Evolutionary conservation across 2,329 filamentous ascomycete genomes (phyloP).

Genomic region (Fusarium sarcochroum): DNA sequence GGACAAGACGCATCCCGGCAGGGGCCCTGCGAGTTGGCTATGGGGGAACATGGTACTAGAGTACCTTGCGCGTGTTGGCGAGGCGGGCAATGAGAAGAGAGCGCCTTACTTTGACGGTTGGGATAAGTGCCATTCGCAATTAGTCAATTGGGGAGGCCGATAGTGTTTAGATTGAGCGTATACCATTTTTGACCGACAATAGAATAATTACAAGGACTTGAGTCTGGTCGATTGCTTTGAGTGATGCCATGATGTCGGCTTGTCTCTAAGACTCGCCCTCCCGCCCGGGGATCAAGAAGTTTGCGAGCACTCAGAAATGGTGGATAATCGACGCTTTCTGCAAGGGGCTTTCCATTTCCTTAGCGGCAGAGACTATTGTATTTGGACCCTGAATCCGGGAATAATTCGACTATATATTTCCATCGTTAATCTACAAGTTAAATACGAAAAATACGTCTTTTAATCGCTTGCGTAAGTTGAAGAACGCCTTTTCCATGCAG

Average conservation of each 20-base stretch:
- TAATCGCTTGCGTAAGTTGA: slow-evolving; percentile 7
- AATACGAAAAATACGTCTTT: not conserved
- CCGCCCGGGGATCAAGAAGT: too few relatives aligned
- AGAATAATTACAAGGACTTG: slow-evolving; percentile 7
- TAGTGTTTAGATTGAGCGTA: not conserved
- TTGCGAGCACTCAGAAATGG: too few relatives aligned
- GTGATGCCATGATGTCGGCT: too few relatives aligned
- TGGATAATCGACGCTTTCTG: too few relatives aligned
- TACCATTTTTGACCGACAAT: slow-evolving; percentile 12
- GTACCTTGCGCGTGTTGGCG: slow-evolving; percentile 34
- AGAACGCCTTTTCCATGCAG: not conserved
- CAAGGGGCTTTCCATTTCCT: too few relatives aligned
- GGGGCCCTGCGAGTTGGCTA: slow-evolving; percentile 41
- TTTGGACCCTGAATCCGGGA: too few relatives aligned
- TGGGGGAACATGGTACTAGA: slow-evolving; percentile 43
- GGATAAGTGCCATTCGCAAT: slow-evolving; percentile 34
- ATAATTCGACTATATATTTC: too few relatives aligned
- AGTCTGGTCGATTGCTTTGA: too few relatives aligned
- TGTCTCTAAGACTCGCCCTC: too few relatives aligned
- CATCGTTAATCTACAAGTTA: too few relatives aligned
- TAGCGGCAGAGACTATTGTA: too few relatives aligned
- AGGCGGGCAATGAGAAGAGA: slow-evolving; percentile 21
- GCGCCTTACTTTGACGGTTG: slow-evolving; percentile 39
- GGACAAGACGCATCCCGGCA: slow-evolving; percentile 40
- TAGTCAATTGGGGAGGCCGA: slow-evolving; percentile 37